Base-by-base conservation (phyloP, 352 stramenopile species). In the Stramenopiles sp. region DNA sequence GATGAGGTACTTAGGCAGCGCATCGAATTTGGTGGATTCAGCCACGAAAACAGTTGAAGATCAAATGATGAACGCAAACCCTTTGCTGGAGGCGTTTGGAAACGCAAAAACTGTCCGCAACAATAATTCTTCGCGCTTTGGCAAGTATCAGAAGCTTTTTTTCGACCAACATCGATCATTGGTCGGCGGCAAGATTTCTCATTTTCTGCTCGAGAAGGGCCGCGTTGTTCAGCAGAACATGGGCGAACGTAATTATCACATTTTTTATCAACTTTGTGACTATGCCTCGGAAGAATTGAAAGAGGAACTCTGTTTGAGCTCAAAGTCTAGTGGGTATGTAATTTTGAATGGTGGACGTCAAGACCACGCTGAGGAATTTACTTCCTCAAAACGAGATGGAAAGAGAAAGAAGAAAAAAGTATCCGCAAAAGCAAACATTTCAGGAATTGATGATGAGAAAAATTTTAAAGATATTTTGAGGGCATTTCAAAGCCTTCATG, bases 121-220 rank as follows among this genome's bases (percentile, higher is more conserved):
- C 84, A 91, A 96, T 88, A 95, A 95, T 84, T 93, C 88, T 86
- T 92, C 87, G 67, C 90, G 91, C 27, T 95, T 95, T 80, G 91
- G 90, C 82, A 95, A 95, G 84, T 95, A 94, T 82, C 93, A 90
- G 71, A 90, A 93, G 82, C 87, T 95, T 7, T 90, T 95, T 85
- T 95, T 95, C 80, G 88, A 92, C 82, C 78, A 84, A 14, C 84
- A 84, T n/a, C 89, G 90, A 29, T 84, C 82, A 8, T 85, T 98
- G 0, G 87, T 95, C 76, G 92, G 94, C 32, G 93, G 92, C 8
- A 93, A 90, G 30, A 95, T 98, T 75, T 91, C 97, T 84, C 98
- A 94, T 30, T 98, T 98, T 85, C 84, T 98, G 44, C 86, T 98
- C 7, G 94, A 98, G 83, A 97, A 97, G 85, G 91, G 97, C 32